A percentile compares a stretch with the other conserved stretches of the same genome.
These are phyloP conservation scores for Patellaria atrata DNA, from an alignment of 495 filamentous ascomycete genomes.

Conservation along the genomic window DNA sequence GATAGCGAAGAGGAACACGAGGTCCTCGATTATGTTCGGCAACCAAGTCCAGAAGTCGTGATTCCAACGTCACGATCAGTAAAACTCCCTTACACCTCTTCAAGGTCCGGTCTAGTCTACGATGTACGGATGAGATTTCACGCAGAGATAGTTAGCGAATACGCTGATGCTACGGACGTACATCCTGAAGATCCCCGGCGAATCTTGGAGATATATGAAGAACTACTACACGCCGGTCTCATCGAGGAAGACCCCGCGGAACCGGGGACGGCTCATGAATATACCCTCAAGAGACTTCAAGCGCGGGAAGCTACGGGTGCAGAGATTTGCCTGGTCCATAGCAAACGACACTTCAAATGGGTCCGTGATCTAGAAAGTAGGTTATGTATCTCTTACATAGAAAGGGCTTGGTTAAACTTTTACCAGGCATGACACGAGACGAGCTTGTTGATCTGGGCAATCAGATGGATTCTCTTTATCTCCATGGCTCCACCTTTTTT, in stretches of 20 bases:
- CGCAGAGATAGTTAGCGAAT: constrained; percentile 47
- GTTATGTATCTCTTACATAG: constrained; percentile 3
- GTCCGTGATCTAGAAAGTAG: constrained; percentile 45
- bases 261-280: constrained; percentile 18
- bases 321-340: constrained; percentile 70
- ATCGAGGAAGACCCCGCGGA: constrained; percentile 43
- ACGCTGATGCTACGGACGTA: constrained; percentile 35
- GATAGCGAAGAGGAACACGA: too few relatives aligned
- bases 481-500: constrained; percentile 66
- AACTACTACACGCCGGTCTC: constrained; percentile 63
- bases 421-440: constrained; percentile 37
- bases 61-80: constrained; percentile 11
- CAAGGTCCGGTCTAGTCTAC: constrained; percentile 59
- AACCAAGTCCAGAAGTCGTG: constrained; percentile 6
- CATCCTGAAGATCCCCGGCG: constrained; percentile 90
- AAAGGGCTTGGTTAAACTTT: neutral
- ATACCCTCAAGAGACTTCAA: constrained; percentile 59
- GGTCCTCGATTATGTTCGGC: neutral
- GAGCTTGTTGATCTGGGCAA: constrained; percentile 51
- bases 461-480: constrained; percentile 73
- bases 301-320: constrained; percentile 58
- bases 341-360: constrained; percentile 59
- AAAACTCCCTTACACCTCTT: constrained; percentile 23
- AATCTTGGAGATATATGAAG: constrained; percentile 79
- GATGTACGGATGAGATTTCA: constrained; percentile 89